Conservation (phyloP, 805 yeast genomes). For the Scheffersomyces stipitis region DNA sequence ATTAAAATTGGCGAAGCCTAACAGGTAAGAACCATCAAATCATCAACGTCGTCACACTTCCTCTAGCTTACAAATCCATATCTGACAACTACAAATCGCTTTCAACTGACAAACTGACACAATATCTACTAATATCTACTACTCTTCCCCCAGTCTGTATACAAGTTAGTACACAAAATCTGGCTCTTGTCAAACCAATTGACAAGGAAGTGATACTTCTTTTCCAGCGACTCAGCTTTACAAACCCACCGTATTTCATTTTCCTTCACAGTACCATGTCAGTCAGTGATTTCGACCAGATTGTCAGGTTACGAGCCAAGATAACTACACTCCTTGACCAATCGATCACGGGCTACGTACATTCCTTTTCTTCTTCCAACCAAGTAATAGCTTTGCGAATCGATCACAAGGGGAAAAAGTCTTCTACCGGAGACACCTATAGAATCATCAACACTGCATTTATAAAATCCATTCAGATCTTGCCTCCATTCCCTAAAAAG, state of each 20-base stretch:
- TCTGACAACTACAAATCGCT: no score
- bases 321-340: slow-evolving; percentile 60
- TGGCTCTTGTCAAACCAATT: no score
- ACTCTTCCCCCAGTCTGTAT: no score
- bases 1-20: no score
- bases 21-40: no score
- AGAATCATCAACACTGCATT: slow-evolving; percentile 57
- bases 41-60: no score
- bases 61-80: no score
- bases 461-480: slow-evolving; percentile 51
- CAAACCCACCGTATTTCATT: background rate
- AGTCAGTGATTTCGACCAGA: slow-evolving; percentile 15
- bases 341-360: slow-evolving; percentile 59
- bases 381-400: slow-evolving; percentile 41
- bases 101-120: no score
- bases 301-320: slow-evolving; percentile 45
- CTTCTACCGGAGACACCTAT: slow-evolving; percentile 24
- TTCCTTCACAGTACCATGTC: slow-evolving; percentile 3
- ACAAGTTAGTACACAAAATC: no score
- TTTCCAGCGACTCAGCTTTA: background rate
- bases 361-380: slow-evolving; percentile 55
- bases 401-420: slow-evolving; percentile 8
- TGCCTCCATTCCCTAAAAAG: slow-evolving; percentile 31
- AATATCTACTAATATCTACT: no score
- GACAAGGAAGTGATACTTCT: no score